Evolutionary conservation across 2,329 filamentous ascomycete genomes (phyloP).

Genomic region (Emericellopsis atlantica): DNA sequence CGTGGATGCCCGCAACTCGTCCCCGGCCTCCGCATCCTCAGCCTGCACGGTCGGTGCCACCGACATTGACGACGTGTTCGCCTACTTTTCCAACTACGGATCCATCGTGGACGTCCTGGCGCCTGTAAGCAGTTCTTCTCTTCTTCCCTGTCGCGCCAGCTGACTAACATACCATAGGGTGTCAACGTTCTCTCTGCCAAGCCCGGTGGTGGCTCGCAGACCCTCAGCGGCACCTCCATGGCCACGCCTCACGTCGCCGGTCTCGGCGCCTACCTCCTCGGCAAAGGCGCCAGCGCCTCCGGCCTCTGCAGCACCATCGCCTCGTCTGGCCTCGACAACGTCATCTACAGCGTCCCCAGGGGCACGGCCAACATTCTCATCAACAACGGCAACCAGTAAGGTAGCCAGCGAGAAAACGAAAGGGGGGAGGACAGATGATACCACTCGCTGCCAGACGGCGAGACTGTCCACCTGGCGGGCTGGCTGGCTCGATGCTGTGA

Average conservation of each 20-base stretch:
- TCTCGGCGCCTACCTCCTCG: constrained; percentile 29
- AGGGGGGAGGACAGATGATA: no score
- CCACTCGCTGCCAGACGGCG: no score
- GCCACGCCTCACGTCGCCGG: constrained; percentile 27
- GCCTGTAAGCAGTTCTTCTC: constrained; percentile 10
- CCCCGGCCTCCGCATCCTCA: constrained; percentile 27
- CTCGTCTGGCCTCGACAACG: constrained; percentile 19
- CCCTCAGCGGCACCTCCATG: constrained; percentile 33
- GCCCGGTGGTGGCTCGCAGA: constrained; percentile 21
- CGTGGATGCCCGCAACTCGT: constrained; percentile 27
- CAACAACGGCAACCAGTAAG: constrained; percentile 7
- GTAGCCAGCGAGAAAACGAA: no score
- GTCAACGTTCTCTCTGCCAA: constrained; percentile 29
- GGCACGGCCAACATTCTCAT: constrained; percentile 12
- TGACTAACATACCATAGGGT: constrained; percentile 11
- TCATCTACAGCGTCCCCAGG: constrained; percentile 12
- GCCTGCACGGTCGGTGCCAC: constrained; percentile 39
- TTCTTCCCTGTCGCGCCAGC: no score
- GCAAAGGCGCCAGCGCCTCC: constrained; percentile 16
- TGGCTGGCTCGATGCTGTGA: no score
- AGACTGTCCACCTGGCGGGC: no score
- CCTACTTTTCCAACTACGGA: constrained; percentile 38
- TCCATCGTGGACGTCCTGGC: constrained; percentile 32
- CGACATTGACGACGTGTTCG: constrained; percentile 18
- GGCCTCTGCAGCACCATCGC: constrained; percentile 9